Evolutionary conservation across 305 asterid species (phyloP), one percentile per base, ranked within the genome.

Genomic region (Fraxinus xanthoxyloides): DNA sequence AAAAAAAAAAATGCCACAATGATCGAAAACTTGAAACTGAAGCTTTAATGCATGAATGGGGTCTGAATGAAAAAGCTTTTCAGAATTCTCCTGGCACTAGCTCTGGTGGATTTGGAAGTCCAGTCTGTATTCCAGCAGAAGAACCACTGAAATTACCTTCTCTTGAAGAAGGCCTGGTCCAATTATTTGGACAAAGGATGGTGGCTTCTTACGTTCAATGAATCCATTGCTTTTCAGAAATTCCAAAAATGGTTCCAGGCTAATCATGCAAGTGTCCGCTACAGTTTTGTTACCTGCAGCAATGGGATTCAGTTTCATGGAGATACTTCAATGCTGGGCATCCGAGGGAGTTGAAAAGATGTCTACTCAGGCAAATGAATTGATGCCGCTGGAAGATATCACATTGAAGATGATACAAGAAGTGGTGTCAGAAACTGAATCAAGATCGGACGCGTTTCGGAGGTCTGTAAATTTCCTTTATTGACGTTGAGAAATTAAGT

Each of bases 101-200:
- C 81, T 86, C 94, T 40, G 94, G 94, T 82, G 96, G 94, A 79
- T 95, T 95, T 87, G 97, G 99, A 79, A 95, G 98, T 85, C 98
- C 98, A 5, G 89, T 95, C 35, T 89, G 88, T 88, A 61, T 87
- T 73, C 90, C 93, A 35, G 81, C 86, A 28, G 91, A 90, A 88
- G 92, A 90, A 77, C 92, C 92, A 26, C 80, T 79, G 28, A 82
- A 79, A 77, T 78, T 85, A 75, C 88, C 91, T 54, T 84, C 88
- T 82, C 89, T 90, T 77, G 94, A 88, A 70, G 97, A 91, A 77
- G 93, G 92, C 28, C 13, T 67, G 95, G 97, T 72, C 87, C 95
- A 9, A 72, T 87, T 61, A 80, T 92, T 75, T 84, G 36, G 84
- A 87, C 83, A 17, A 78, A 26, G 78, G 82, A 81, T 63, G 94